These are phyloP conservation scores for Phyllosticta capitalensis DNA, from an alignment of 2,329 filamentous ascomycete genomes.

Conservation along the genomic window DNA sequence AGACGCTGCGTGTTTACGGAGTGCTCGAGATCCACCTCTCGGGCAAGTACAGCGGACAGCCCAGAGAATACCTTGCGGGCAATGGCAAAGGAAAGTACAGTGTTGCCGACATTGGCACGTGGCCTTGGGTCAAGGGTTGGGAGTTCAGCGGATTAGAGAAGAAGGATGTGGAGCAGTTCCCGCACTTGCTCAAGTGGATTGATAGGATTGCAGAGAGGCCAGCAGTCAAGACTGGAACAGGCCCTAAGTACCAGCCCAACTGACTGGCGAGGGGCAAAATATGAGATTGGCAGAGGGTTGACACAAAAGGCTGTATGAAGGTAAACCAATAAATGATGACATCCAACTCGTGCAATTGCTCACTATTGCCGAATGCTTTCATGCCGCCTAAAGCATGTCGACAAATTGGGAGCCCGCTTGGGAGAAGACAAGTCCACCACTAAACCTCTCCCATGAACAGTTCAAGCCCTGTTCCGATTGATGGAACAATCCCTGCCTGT, in stretches of 20 bases:
- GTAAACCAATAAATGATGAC: neutral
- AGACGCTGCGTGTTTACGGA: constrained; percentile 43
- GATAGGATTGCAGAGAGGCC: constrained; percentile 40
- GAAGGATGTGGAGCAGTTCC: constrained; percentile 42
- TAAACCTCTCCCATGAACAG: neutral
- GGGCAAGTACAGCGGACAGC: constrained; percentile 41
- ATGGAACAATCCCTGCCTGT: neutral
- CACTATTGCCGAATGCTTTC: no score
- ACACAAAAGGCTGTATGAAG: neutral
- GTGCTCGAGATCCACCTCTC: constrained; percentile 47
- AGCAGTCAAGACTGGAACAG: constrained; percentile 37
- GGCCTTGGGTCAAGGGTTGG: constrained; percentile 42
- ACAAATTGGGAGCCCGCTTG: neutral
- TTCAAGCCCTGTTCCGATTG: neutral
- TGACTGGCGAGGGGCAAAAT: neutral
- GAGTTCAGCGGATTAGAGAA: constrained; percentile 34
- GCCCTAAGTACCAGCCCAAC: constrained; percentile 9
- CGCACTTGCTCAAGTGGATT: constrained; percentile 44
- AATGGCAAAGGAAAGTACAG: constrained; percentile 46
- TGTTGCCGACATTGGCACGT: constrained; percentile 45
- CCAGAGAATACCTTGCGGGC: constrained; percentile 44
- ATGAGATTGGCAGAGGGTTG: neutral
- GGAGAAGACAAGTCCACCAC: neutral
- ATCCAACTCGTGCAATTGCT: no score
- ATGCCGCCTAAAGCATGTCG: no score